phyloP scores from a whole-genome alignment of 257 asterid genomes.

The Hygrophila difformis region DNA sequence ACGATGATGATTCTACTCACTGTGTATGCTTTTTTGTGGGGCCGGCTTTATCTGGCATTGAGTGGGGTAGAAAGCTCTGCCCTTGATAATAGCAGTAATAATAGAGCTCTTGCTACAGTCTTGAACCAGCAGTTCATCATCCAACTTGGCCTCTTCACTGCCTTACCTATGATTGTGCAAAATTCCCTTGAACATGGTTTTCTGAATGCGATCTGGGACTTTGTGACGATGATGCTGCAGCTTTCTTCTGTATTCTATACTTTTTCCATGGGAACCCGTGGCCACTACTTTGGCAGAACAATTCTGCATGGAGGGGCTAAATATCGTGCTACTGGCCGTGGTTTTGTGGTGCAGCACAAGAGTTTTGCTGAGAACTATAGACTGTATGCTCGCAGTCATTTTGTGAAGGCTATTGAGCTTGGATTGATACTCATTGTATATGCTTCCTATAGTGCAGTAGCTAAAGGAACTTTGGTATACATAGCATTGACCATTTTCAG shows the following conservation, averaged over 20 bases:
- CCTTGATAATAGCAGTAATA: conserved; percentile 36
- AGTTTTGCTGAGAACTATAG: conserved; percentile 81
- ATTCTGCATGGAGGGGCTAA: conserved; percentile 98
- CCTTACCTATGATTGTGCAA: conserved; percentile 94
- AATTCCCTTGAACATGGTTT: conserved; percentile 97
- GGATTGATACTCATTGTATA: conserved; percentile 82
- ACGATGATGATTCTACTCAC: conserved; percentile 94
- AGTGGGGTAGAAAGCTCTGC: conserved; percentile 83
- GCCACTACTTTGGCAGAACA: conserved; percentile 96
- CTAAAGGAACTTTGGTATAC: conserved; percentile 74
- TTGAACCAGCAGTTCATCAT: conserved; percentile 96
- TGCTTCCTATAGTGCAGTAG: conserved; percentile 83
- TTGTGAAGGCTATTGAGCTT: conserved; percentile 91
- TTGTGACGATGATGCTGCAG: conserved; percentile 93
- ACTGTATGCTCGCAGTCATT: conserved; percentile 90
- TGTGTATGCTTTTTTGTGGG: conserved; percentile 95
- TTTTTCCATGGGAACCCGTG: conserved; percentile 99
- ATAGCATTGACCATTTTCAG: conserved; percentile 82
- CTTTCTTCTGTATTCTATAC: conserved; percentile 90
- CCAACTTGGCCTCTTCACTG: conserved; percentile 91
- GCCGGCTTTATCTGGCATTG: conserved; percentile 91
- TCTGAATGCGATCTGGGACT: conserved; percentile 88
- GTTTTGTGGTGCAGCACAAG: conserved; percentile 97
- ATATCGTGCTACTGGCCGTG: conserved; percentile 98
- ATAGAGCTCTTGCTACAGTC: conserved; percentile 87